Evolutionary conservation across 257 asterid species (phyloP), one percentile per base, ranked within the genome.

Genomic region (Mitragyna speciosa): DNA sequence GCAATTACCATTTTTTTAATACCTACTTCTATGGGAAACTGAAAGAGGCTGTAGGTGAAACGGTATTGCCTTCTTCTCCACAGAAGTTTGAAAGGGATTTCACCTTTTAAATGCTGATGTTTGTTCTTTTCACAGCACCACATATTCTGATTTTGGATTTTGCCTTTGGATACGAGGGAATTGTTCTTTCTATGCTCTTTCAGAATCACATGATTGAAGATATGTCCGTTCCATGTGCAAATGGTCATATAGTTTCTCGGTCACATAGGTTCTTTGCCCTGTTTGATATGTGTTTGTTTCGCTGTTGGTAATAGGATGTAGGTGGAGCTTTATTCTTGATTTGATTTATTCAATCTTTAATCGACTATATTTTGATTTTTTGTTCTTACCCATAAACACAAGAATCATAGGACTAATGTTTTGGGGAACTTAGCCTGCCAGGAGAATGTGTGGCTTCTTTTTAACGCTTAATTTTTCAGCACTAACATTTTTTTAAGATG

Each of bases 1-100:
- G 82, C 66, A 81, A 84, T 75, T 92, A 76, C 86, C 96, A 94
- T 81, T 88, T 92, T 77, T 96, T 96, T 17, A 92, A 92, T 85
- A 96, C 99, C 24, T 96, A 88, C 87, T 94, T 96, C 85, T 96
- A 96, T 80, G 81, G 84, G 85, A 96, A 94, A 86, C 88, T 94
- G 88, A 91, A 91, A 86, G 88, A 85, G 82, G 91, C 93, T 83
- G 88, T 88, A 80, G 80, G 83, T 75, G 81, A 69, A 64, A 87
- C 90, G 99, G 99, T 96, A 83, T 70, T 47, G 56, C 65, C 75
- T 80, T 84, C 76, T 81, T 78, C 82, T 67, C 74, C 56, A 72
- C 65, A 83, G 68, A 76, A 48, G 64, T 76, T 72, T 75, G 76
- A 83, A 30, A 26, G 47, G 47, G 17, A 64, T 64, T 19, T 64